Base-by-base conservation (phyloP, 352 stramenopile genomes). In the Globisporangium parvum region DNA sequence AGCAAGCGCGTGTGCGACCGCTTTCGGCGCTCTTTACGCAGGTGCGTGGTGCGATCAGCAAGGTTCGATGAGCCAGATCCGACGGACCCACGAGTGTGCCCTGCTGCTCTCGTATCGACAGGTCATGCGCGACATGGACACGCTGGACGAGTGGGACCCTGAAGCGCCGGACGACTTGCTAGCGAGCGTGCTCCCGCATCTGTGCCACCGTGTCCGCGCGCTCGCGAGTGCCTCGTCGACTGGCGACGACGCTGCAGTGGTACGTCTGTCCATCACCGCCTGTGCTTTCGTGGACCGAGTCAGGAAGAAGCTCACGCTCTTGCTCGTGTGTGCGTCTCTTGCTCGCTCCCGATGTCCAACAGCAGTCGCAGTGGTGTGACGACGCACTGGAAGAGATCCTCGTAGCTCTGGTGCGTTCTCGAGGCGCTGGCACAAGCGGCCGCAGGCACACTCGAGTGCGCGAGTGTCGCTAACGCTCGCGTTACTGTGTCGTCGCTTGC, bases 111-210 rank as follows among this genome's bases (percentile, higher is more conserved):
- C 23, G 17, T 52, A 8, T 28, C 26, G 11, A 18, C 33, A 63
- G 57, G 44, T 63, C 1, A 63, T 63, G 57, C 51, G 24, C 15
- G 57, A 63, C n/a, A 59, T 63, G 57, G 28, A 63, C 44, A 58
- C 28, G 20, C 45, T 63, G 18, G 57, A 59, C 31, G 51, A 63
- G 44, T 63, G 57, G 57, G 51, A 63, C 23, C 50, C 57, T 12
- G 57, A 53, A 15, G n/a, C 42, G 11, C 18, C 11, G 6, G 51
- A 58, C 31, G 31, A 63, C n/a, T n/a, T 63, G 17, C 51, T 63
- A 23, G 53, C 53, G 51, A 39, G 57, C 15, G 46, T 63, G 26
- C 48, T 46, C 10, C 57, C 57, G 18, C 57, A 63, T 17, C 24
- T 63, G 44, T 51, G 57, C 26, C 44, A 63, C 31, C 57, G 57